A percentile compares a stretch with the other conserved stretches of the same genome.
These are phyloP conservation scores for Xylaria hypoxylon DNA, from an alignment of 2,329 filamentous ascomycete species.

Conservation along the genomic window DNA sequence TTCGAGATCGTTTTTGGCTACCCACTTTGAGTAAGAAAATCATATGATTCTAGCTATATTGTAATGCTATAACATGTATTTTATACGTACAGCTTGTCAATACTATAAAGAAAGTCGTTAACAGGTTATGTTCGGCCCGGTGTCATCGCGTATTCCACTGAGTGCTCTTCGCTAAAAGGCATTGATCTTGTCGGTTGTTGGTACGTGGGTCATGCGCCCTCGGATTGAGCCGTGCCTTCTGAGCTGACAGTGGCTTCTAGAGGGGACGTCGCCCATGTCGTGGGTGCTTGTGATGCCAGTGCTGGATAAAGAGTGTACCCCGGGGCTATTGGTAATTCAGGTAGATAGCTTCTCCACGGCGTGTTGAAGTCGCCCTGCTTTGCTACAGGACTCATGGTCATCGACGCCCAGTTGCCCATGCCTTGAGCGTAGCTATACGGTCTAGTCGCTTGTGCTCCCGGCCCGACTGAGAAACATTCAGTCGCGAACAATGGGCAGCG, in stretches of 20 bases:
- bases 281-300: constrained; percentile 54
- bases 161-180: constrained; percentile 61
- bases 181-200: constrained; percentile 58
- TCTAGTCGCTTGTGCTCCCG: constrained; percentile 51
- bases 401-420: constrained; percentile 58
- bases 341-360: constrained; percentile 64
- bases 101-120: no score
- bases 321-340: constrained; percentile 63
- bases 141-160: constrained; percentile 56
- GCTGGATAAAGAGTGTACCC: constrained; percentile 63
- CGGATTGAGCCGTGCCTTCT: constrained; percentile 55
- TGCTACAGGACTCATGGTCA: constrained; percentile 56
- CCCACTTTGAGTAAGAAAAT: no score
- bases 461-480: constrained; percentile 42
- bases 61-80: no score
- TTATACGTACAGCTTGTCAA: no score
- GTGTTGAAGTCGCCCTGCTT: constrained; percentile 57
- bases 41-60: no score
- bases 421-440: constrained; percentile 57
- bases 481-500: constrained; percentile 28
- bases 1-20: no score
- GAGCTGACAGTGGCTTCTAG: no score
- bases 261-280: constrained; percentile 55
- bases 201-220: constrained; percentile 60
- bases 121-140: constrained; percentile 54